Percentiles rank a stretch among this genome's conserved stretches.
These are phyloP conservation scores for Rhizopus delemar DNA, from an alignment of 371 early-diverging fungal species.

Conservation along the genomic window DNA sequence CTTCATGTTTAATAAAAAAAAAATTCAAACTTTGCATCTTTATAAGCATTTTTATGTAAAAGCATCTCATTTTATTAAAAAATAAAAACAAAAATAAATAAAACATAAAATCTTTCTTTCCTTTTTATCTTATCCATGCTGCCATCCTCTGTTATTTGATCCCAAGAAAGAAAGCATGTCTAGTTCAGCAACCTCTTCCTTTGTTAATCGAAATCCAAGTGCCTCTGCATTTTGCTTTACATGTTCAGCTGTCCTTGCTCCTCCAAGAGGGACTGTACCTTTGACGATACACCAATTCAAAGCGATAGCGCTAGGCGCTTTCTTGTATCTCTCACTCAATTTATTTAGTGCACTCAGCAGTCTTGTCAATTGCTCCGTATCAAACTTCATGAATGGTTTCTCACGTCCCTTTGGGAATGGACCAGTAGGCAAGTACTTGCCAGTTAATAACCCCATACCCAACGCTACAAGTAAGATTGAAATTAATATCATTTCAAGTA, in stretches of 20 bases:
- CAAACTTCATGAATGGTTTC: conserved; percentile 22
- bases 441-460: conserved; percentile 54
- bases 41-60: too few species aligned
- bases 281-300: conserved; percentile 52
- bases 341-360: conserved; percentile 29
- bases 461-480: conserved; percentile 21
- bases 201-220: conserved; percentile 51
- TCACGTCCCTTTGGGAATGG: conserved; percentile 40
- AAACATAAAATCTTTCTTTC: background rate
- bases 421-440: conserved; percentile 49
- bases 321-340: conserved; percentile 30
- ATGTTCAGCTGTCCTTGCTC: conserved; percentile 55
- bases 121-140: conserved; percentile 43
- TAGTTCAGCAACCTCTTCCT: conserved; percentile 48
- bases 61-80: too few species aligned
- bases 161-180: conserved; percentile 51
- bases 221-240: conserved; percentile 50
- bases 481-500: background rate
- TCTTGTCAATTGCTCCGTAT: conserved; percentile 27
- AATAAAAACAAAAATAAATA: too few species aligned
- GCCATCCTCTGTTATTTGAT: conserved; percentile 38
- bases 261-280: conserved; percentile 59
- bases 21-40: too few species aligned
- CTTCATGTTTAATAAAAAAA: too few species aligned
- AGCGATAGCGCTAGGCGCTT: conserved; percentile 39